Evolutionary conservation across 768 basidiomycete species (phyloP).

Genomic region (Calocybe cyanea): DNA sequence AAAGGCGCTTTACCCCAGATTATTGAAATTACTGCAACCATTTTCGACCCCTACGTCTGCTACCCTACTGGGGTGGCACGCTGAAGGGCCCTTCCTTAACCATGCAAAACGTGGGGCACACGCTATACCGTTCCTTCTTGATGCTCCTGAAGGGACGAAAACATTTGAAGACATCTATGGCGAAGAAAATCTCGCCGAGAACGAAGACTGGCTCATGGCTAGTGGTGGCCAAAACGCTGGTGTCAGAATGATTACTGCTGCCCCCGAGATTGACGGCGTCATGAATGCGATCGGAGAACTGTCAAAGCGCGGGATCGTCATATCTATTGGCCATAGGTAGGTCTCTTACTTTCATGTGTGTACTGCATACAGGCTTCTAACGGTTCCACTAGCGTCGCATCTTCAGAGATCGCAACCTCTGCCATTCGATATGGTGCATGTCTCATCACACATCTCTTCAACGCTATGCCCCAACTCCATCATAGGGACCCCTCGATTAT

Average conservation of each 20-base stretch:
- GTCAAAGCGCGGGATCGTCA: constrained; percentile 60
- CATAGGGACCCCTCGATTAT: constrained; percentile 92
- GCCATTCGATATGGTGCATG: constrained; percentile 72
- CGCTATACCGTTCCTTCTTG: constrained; percentile 57
- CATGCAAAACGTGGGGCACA: constrained; percentile 83
- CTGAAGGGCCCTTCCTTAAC: constrained; percentile 87
- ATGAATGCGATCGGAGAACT: constrained; percentile 63
- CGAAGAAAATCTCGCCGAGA: constrained; percentile 53
- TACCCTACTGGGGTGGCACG: constrained; percentile 83
- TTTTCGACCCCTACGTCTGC: constrained; percentile 63
- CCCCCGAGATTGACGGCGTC: constrained; percentile 84
- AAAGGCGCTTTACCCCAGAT: constrained; percentile 65
- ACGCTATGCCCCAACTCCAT: constrained; percentile 88
- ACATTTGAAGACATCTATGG: constrained; percentile 79
- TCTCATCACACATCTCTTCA: constrained; percentile 92
- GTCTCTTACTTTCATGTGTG: background rate
- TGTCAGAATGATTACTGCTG: constrained; percentile 79
- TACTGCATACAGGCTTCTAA: constrained; percentile 3
- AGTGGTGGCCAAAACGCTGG: constrained; percentile 45
- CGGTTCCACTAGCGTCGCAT: constrained; percentile 53
- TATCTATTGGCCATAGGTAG: constrained; percentile 90
- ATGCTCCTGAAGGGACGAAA: constrained; percentile 58
- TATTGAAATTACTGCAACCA: constrained; percentile 66
- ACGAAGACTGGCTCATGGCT: constrained; percentile 66
- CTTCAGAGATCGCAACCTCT: constrained; percentile 65